Evolutionary conservation across 2,329 filamentous ascomycete genomes (phyloP), one percentile per base, ranked within the genome.

Genomic region (Nemania abortiva): DNA sequence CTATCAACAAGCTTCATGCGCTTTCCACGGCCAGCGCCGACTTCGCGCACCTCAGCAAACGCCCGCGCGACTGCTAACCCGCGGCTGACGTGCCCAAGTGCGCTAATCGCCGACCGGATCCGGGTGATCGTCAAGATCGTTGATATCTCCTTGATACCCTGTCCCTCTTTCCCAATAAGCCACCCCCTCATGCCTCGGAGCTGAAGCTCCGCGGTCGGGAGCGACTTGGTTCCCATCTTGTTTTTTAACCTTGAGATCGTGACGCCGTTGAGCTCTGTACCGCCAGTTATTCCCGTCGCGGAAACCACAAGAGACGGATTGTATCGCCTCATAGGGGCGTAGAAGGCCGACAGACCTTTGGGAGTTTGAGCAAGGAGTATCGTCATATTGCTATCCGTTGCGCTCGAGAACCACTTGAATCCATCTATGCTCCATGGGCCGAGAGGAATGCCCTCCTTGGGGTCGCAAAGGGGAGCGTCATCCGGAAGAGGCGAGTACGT

Each of bases 391-490:
- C 85, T 84, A 74, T 90, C 89, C 0, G 88, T 90, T 0, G 89
- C 89, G 7, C 84, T 87, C 39, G 84, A 88, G 78, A 91, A 90
- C 84, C 88, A 90, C 71, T 90, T 90, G 80, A 90, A 90, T 0
- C 89, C 89, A 58, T 83, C 82, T 65, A 90, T 84, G 5, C 74
- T 76, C 82, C 84, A 88, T 7, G 75, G 76, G 6, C 75, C 76
- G 3, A 75, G 62, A 0, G 74, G 73, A 5, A 73, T 69, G 9
- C 50, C 56, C 68, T 65, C 65, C 6, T 65, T 53, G 3, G 27
- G 64, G 61, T 71, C 66, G 53, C 74, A 63, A 9, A 52, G 31
- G 11, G 72, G 50, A 57, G 71, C 31, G 24, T 72, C 55, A 29
- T 68, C 13, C 3, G 58, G 27, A 2, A 67, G 18, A 45, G 71